A percentile compares a stretch with the other conserved stretches of the same genome.
These are phyloP conservation scores for Aspergillus egyptiacus DNA, from an alignment of 495 filamentous ascomycete genomes.

Conservation along the genomic window DNA sequence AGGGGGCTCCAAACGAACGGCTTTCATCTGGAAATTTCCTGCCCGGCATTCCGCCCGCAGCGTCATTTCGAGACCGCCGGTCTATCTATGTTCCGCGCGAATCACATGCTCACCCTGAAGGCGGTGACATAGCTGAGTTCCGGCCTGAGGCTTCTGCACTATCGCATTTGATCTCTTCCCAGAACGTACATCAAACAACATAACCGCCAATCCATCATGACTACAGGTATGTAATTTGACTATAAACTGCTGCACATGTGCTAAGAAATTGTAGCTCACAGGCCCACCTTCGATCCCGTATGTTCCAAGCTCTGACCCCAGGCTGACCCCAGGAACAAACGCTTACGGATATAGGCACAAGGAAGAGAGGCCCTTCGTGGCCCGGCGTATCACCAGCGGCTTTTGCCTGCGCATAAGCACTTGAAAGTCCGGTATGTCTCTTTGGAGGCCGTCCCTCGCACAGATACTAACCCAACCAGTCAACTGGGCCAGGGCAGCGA, in stretches of 20 bases:
- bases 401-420: slow-evolving; percentile 85
- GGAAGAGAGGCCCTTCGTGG: slow-evolving; percentile 94
- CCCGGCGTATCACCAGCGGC: slow-evolving; percentile 91
- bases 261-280: slow-evolving; percentile 52
- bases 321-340: slow-evolving; percentile 6
- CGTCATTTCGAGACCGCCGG: slow-evolving; percentile 19
- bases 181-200: not conserved
- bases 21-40: slow-evolving; percentile 23
- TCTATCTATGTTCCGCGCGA: slow-evolving; percentile 13
- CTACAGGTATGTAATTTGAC: slow-evolving; percentile 46
- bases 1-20: slow-evolving; percentile 19
- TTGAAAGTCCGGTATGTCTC: slow-evolving; percentile 70
- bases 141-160: slow-evolving; percentile 14
- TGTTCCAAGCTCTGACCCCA: slow-evolving; percentile 21
- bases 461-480: slow-evolving; percentile 32
- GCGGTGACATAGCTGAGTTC: slow-evolving; percentile 10
- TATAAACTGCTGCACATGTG: not conserved
- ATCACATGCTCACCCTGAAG: slow-evolving; percentile 1
- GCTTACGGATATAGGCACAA: slow-evolving; percentile 55
- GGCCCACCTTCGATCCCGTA: slow-evolving; percentile 92
- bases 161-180: not conserved
- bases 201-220: slow-evolving; percentile 46
- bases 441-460: not conserved
- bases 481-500: slow-evolving; percentile 87
- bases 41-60: slow-evolving; percentile 12